Conservation (phyloP, 106 monocot genomes). For the Platanthera zijinensis region DNA sequence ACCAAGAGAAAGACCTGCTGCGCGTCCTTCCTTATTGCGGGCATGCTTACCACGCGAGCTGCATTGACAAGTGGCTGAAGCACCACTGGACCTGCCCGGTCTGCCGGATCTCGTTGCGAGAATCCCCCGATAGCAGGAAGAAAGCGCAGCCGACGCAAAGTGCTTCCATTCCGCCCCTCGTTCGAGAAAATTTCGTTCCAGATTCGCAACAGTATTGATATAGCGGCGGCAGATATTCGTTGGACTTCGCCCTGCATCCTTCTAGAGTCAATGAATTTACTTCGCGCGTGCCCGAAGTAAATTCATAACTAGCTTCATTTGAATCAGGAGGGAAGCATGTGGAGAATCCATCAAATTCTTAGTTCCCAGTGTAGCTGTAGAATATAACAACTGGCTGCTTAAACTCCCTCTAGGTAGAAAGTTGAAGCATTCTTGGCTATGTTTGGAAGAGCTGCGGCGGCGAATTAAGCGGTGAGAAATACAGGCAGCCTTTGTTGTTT, state of each 20-base stretch:
- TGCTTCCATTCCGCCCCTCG: neutral
- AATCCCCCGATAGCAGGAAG: constrained; percentile 45
- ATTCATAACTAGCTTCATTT: neutral
- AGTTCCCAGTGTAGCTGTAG: neutral
- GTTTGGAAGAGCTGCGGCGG: too few relatives aligned
- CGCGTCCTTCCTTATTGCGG: constrained; percentile 71
- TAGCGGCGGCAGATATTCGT: neutral
- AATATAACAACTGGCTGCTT: neutral
- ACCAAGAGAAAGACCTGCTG: constrained; percentile 69
- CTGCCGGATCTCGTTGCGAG: constrained; percentile 64
- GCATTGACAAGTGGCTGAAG: constrained; percentile 81
- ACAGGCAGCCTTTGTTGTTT: too few relatives aligned
- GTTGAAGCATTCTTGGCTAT: neutral
- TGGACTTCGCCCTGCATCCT: neutral
- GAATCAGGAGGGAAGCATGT: neutral
- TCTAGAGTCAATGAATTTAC: neutral
- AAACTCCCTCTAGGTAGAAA: neutral
- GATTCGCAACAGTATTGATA: neutral
- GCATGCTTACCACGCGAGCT: constrained; percentile 57
- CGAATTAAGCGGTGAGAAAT: too few relatives aligned
- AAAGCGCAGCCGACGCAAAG: constrained; percentile 31
- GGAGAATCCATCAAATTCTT: constrained; percentile 2
- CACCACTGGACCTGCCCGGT: constrained; percentile 82
- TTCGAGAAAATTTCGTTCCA: neutral
- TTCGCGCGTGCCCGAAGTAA: neutral